A percentile compares a stretch with the other conserved stretches of the same genome.
phyloP scores from a whole-genome alignment of 257 asterid species.

The Ajuga chamaepitys region DNA sequence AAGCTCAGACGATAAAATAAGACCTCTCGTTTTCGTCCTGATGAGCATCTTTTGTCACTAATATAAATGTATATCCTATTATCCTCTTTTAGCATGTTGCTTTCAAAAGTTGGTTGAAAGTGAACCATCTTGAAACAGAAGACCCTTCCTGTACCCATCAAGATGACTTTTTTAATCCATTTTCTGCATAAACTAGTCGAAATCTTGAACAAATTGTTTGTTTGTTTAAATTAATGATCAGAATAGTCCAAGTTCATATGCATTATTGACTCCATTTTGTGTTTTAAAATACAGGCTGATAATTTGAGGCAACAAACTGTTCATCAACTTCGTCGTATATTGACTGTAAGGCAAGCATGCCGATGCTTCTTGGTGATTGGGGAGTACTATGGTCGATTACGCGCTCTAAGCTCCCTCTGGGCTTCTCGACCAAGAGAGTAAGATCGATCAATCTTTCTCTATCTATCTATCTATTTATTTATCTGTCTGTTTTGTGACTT shows the following conservation, averaged over 20 bases:
- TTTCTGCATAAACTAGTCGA: neutral
- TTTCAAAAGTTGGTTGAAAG: constrained; percentile 13
- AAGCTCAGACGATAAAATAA: neutral
- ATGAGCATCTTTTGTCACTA: neutral
- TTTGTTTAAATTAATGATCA: constrained; percentile 1
- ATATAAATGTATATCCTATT: neutral
- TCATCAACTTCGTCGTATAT: constrained; percentile 61
- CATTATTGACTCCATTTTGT: neutral
- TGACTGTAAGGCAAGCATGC: constrained; percentile 84
- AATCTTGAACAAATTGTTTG: neutral
- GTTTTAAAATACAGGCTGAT: constrained; percentile 77
- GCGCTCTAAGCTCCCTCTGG: constrained; percentile 94
- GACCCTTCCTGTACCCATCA: constrained; percentile 14
- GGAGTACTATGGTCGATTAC: constrained; percentile 78
- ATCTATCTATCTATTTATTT: neutral
- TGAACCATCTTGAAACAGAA: constrained; percentile 11
- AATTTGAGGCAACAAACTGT: constrained; percentile 83
- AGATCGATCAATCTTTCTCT: constrained; percentile 12
- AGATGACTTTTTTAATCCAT: neutral
- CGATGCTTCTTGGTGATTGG: constrained; percentile 81
- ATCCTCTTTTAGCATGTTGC: neutral
- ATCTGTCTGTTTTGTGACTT: no score
- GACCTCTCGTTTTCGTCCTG: neutral
- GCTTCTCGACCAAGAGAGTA: constrained; percentile 91
- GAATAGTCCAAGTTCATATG: constrained; percentile 12